Conservation (phyloP, 495 filamentous ascomycete genomes). For the Aspergillus panamensis region DNA sequence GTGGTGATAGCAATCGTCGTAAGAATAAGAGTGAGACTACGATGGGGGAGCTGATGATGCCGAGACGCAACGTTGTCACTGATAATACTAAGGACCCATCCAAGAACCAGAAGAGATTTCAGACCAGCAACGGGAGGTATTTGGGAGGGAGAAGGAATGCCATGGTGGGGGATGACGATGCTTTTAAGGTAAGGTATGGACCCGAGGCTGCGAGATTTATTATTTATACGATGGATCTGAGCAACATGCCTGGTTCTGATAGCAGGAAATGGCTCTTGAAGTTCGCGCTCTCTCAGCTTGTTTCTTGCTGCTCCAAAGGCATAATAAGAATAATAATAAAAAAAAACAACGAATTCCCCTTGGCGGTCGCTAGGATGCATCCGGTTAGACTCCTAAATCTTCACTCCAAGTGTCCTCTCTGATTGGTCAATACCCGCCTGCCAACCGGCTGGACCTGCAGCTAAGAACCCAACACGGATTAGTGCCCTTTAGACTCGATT, state of each 20-base stretch:
- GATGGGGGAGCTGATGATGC: constrained; percentile 15
- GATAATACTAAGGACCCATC: constrained; percentile 2
- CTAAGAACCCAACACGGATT: constrained; percentile 4
- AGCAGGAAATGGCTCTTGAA: too few relatives aligned
- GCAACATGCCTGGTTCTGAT: too few relatives aligned
- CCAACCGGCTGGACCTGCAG: constrained; percentile 18
- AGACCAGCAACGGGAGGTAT: constrained; percentile 17
- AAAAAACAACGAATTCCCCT: not conserved
- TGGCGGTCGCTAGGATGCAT: constrained; percentile 8
- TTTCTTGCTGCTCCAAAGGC: not conserved
- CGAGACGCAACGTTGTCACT: constrained; percentile 6
- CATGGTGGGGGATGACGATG: constrained; percentile 22
- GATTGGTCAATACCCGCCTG: constrained; percentile 13
- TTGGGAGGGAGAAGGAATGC: constrained; percentile 14
- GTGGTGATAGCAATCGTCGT: not conserved
- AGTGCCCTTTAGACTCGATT: not conserved
- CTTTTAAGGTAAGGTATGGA: constrained; percentile 8
- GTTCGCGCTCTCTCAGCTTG: not conserved
- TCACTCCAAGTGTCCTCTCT: not conserved
- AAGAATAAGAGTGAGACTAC: constrained; percentile 20
- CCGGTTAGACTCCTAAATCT: constrained; percentile 3
- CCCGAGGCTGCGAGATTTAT: too few relatives aligned
- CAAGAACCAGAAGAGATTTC: not conserved
- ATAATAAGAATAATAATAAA: not conserved
- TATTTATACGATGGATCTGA: too few relatives aligned